Evolutionary conservation across 2,329 filamentous ascomycete species (phyloP).

Genomic region (Trichophyton verrucosum): DNA sequence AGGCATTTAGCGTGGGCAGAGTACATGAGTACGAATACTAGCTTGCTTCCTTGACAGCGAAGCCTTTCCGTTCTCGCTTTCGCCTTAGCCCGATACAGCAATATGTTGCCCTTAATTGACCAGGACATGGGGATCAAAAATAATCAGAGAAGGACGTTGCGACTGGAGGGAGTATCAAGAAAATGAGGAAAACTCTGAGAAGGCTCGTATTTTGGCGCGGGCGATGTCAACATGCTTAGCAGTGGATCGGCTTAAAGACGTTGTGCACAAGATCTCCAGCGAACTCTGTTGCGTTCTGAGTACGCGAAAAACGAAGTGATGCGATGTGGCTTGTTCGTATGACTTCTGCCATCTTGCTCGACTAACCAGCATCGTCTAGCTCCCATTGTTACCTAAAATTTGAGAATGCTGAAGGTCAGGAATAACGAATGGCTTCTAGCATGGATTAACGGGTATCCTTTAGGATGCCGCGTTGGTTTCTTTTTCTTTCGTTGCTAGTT

Average conservation of each 20-base stretch:
- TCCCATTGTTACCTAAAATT: not conserved
- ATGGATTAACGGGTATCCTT: not conserved
- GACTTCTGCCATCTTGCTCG: not conserved
- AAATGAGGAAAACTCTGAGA: not conserved
- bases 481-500: not conserved
- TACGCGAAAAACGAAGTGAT: not conserved
- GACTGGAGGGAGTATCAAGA: not conserved
- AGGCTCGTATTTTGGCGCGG: not conserved
- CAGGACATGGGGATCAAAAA: not conserved
- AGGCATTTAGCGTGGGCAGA: not conserved
- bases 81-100: not conserved
- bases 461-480: not conserved
- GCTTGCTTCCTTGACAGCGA: not conserved
- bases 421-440: not conserved
- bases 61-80: not conserved
- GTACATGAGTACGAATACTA: not conserved
- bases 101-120: not conserved
- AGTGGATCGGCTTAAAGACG: not conserved
- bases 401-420: not conserved
- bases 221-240: too few relatives aligned
- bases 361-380: not conserved
- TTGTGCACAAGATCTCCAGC: not conserved
- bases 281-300: not conserved
- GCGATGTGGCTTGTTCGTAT: conserved; percentile 1
- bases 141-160: not conserved